Evolutionary conservation across 2,329 filamentous ascomycete genomes (phyloP).

Genomic region (Allantophomopsis cytisporea): DNA sequence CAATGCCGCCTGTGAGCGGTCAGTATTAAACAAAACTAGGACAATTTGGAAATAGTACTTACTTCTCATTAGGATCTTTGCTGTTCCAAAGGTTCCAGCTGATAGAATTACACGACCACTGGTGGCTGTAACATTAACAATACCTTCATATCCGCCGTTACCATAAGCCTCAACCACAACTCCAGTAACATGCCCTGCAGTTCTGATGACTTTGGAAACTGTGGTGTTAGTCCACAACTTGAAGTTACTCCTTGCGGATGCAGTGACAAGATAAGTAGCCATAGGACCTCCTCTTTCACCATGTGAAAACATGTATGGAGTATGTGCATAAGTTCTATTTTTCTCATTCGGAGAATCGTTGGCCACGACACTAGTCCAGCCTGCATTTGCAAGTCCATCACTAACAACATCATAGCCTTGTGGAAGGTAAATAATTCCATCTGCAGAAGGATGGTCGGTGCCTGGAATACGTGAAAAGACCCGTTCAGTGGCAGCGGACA

Average conservation of each 20-base stretch:
- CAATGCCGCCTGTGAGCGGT: background rate
- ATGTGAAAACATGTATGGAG: slow-evolving; percentile 47
- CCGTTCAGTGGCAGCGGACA: slow-evolving; percentile 38
- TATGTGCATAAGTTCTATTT: slow-evolving; percentile 46
- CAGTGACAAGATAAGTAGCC: slow-evolving; percentile 51
- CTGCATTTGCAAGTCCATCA: slow-evolving; percentile 30
- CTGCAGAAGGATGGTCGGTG: slow-evolving; percentile 46
- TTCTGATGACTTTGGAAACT: slow-evolving; percentile 46
- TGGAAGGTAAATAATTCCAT: slow-evolving; percentile 49
- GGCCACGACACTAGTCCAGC: slow-evolving; percentile 27
- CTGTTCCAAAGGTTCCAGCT: slow-evolving; percentile 9
- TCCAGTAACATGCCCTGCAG: slow-evolving; percentile 44
- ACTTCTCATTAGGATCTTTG: slow-evolving; percentile 38
- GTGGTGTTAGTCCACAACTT: slow-evolving; percentile 47
- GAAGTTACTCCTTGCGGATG: slow-evolving; percentile 44
- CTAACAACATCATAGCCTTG: slow-evolving; percentile 48
- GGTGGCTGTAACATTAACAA: slow-evolving; percentile 41
- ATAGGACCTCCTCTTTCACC: slow-evolving; percentile 54
- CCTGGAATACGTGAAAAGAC: slow-evolving; percentile 55
- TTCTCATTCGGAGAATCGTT: slow-evolving; percentile 38
- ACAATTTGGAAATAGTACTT: slow-evolving; percentile 21
- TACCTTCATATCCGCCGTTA: slow-evolving; percentile 33
- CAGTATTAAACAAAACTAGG: slow-evolving; percentile 30
- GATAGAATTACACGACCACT: slow-evolving; percentile 26
- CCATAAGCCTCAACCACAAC: slow-evolving; percentile 31